Percentiles rank a stretch among this genome's conserved stretches.
These are phyloP conservation scores for Kwoniella sp. DNA, from an alignment of 768 basidiomycete genomes.

Conservation along the genomic window DNA sequence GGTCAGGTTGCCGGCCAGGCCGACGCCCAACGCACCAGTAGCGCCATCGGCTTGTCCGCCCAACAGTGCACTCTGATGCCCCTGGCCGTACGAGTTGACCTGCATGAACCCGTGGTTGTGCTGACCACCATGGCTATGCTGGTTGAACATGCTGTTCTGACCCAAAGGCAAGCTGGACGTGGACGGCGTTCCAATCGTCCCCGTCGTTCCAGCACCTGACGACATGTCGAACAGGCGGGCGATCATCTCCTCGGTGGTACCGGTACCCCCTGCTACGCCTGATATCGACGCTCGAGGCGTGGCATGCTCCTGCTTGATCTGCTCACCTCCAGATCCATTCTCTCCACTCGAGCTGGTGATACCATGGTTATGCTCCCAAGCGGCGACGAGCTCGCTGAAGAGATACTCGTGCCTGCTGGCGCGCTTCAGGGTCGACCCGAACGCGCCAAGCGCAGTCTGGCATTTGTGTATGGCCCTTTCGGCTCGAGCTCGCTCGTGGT, in stretches of 20 bases:
- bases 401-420: conserved; percentile 12
- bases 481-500: conserved; percentile 12
- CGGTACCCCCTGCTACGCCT: neutral
- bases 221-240: conserved; percentile 5
- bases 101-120: neutral
- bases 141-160: neutral
- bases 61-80: too few species aligned
- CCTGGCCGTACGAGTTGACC: neutral
- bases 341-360: neutral
- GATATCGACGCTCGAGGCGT: neutral
- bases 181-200: neutral
- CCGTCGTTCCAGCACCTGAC: neutral
- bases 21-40: neutral
- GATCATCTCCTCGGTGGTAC: conserved; percentile 10
- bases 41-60: neutral
- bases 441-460: conserved; percentile 11
- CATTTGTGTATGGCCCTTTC: conserved; percentile 18
- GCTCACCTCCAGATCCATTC: neutral
- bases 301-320: neutral
- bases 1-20: neutral
- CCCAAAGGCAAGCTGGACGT: neutral
- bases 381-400: conserved; percentile 18
- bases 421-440: conserved; percentile 3
- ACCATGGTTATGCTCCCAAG: conserved; percentile 6
- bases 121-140: neutral